Evolutionary conservation across 2,329 filamentous ascomycete species (phyloP).

Genomic region (Botrytis cinerea): DNA sequence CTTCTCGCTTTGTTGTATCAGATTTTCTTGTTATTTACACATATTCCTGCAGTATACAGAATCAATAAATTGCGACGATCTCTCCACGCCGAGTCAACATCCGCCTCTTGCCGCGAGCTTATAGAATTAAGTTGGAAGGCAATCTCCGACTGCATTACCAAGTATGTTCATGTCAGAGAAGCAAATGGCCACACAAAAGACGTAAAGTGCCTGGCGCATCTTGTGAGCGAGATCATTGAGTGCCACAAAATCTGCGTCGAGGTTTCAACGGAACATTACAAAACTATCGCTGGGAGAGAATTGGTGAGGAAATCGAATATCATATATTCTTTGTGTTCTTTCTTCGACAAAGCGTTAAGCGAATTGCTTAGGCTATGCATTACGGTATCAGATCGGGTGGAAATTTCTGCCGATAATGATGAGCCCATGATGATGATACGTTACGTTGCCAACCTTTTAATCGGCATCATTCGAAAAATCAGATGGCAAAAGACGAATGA

Average conservation of each 20-base stretch:
- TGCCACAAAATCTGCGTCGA: not conserved
- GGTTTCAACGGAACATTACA: not conserved
- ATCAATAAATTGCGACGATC: not conserved
- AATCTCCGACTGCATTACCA: not conserved
- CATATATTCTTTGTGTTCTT: not conserved
- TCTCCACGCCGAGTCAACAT: not conserved
- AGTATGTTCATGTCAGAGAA: not conserved
- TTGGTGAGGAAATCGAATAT: not conserved
- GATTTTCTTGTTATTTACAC: not conserved
- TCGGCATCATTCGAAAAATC: not conserved
- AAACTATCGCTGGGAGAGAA: not conserved
- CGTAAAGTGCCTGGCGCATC: not conserved
- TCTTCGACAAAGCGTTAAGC: not conserved
- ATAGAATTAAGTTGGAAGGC: not conserved
- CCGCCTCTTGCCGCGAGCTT: not conserved
- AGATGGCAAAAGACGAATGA: not conserved
- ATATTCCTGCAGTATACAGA: not conserved
- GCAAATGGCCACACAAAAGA: not conserved
- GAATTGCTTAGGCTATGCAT: not conserved
- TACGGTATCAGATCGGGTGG: not conserved
- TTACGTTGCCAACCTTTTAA: not conserved
- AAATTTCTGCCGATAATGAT: not conserved
- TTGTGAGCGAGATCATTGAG: not conserved
- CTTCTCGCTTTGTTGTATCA: not conserved
- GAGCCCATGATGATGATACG: not conserved